Percentiles rank a stretch among this genome's conserved stretches.
Evolutionary conservation across 495 filamentous ascomycete genomes (phyloP).

Genomic region (Platismatia glauca): DNA sequence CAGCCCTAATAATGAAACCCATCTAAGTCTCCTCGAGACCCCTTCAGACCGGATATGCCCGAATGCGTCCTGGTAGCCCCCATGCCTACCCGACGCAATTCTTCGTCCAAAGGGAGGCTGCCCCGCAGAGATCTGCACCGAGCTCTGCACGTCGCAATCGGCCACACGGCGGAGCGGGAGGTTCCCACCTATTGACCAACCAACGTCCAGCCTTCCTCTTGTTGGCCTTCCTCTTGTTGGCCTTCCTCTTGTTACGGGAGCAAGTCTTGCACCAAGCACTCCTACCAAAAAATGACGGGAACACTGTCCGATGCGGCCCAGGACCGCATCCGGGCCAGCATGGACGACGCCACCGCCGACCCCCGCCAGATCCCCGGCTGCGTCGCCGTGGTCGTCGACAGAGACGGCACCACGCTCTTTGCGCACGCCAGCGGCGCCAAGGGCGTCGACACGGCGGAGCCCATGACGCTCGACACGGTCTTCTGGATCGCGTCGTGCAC

Average conservation of each 20-base stretch:
- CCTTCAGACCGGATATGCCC: not conserved
- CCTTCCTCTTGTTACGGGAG: not conserved
- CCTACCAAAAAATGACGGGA: not conserved
- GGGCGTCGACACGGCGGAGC: slow-evolving; percentile 30
- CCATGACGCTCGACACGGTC: slow-evolving; percentile 43
- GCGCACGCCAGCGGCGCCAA: slow-evolving; percentile 38
- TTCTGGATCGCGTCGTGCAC: slow-evolving; percentile 57
- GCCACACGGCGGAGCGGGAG: not conserved
- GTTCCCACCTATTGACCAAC: not conserved
- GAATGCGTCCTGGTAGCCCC: not conserved
- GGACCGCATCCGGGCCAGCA: slow-evolving; percentile 14
- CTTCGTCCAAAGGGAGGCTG: not conserved
- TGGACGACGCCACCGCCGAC: slow-evolving; percentile 35
- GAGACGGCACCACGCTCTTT: slow-evolving; percentile 42
- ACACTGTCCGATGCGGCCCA: not conserved
- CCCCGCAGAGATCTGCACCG: slow-evolving; percentile 2
- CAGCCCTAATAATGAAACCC: no score
- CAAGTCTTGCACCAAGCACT: not conserved
- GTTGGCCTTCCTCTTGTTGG: no score
- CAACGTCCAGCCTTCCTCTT: no score
- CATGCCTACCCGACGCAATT: not conserved
- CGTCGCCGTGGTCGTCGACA: slow-evolving; percentile 40
- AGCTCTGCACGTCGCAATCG: not conserved
- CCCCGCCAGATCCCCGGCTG: slow-evolving; percentile 36
- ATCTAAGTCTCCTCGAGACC: no score